Percentiles rank a stretch among this genome's conserved stretches.
phyloP scores from a whole-genome alignment of 2,329 filamentous ascomycete genomes.

The Fusarium virguliforme region DNA sequence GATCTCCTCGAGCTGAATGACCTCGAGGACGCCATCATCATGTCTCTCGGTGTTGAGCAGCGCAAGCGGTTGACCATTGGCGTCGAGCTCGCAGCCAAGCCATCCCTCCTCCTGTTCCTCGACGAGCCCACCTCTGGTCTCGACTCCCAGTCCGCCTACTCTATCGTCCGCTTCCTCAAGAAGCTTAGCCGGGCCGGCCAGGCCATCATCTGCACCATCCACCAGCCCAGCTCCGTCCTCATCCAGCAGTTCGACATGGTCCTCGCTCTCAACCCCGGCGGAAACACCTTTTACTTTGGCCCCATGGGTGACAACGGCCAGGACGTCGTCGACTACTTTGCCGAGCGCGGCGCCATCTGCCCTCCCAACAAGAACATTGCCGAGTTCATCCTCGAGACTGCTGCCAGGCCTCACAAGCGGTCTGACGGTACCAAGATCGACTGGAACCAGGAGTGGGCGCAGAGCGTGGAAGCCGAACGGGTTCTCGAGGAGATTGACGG shows the following conservation, averaged over 20 bases:
- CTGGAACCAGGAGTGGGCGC: slow-evolving; percentile 83
- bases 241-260: slow-evolving; percentile 71
- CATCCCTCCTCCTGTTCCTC: slow-evolving; percentile 72
- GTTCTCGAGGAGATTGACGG: slow-evolving; percentile 74
- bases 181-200: slow-evolving; percentile 73
- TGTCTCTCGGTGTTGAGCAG: slow-evolving; percentile 72
- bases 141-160: slow-evolving; percentile 70
- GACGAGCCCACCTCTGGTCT: slow-evolving; percentile 73
- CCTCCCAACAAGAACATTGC: slow-evolving; percentile 70
- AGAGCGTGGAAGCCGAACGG: slow-evolving; percentile 72
- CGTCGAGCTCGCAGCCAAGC: slow-evolving; percentile 68
- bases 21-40: slow-evolving; percentile 73
- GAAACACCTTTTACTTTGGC: slow-evolving; percentile 69
- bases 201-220: slow-evolving; percentile 72
- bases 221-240: slow-evolving; percentile 69
- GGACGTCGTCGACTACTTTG: slow-evolving; percentile 67
- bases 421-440: slow-evolving; percentile 65
- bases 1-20: slow-evolving; percentile 75
- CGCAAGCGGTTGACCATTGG: slow-evolving; percentile 69
- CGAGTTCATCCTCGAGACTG: slow-evolving; percentile 66
- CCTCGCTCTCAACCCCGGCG: slow-evolving; percentile 66
- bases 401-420: slow-evolving; percentile 55
- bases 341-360: slow-evolving; percentile 75
- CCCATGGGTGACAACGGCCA: slow-evolving; percentile 65
- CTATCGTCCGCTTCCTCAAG: slow-evolving; percentile 72